Conservation (phyloP, 768 basidiomycete genomes). For the Rhizopogon rudus region DNA sequence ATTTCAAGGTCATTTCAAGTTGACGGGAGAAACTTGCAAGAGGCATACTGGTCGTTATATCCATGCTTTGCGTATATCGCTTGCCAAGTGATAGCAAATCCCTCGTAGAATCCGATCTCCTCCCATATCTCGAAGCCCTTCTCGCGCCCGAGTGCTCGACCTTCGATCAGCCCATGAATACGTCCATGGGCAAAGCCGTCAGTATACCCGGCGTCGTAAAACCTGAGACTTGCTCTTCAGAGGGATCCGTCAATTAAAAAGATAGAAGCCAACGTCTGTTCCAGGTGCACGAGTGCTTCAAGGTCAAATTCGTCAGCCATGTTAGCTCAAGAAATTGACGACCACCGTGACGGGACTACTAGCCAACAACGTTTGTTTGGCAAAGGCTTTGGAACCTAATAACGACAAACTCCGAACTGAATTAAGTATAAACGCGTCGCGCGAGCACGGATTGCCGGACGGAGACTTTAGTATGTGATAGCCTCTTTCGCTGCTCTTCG, state of each 20-base stretch:
- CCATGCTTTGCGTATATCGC: constrained; percentile 40
- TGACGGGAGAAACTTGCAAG: background rate
- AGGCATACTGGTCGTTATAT: constrained; percentile 45
- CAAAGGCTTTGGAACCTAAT: too few species aligned
- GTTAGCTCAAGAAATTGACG: background rate
- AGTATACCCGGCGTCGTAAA: constrained; percentile 73
- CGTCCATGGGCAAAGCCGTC: constrained; percentile 83
- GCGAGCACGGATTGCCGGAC: too few species aligned
- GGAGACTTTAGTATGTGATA: too few species aligned
- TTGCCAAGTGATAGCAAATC: constrained; percentile 72
- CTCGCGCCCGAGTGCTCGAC: constrained; percentile 80
- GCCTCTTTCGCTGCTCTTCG: too few species aligned
- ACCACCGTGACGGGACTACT: background rate
- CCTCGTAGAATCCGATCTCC: constrained; percentile 91
- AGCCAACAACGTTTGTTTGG: too few species aligned
- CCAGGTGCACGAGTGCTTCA: constrained; percentile 55
- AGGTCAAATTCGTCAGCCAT: constrained; percentile 42
- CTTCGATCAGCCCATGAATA: constrained; percentile 88
- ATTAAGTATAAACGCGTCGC: too few species aligned
- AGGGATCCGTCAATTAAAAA: background rate
- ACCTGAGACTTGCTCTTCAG: constrained; percentile 40
- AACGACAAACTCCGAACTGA: too few species aligned
- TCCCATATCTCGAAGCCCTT: constrained; percentile 98
- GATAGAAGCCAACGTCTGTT: constrained; percentile 47
- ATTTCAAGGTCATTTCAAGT: background rate